These are phyloP conservation scores for Penicillium oxalicum DNA, from an alignment of 2,329 filamentous ascomycete genomes.

Conservation along the genomic window DNA sequence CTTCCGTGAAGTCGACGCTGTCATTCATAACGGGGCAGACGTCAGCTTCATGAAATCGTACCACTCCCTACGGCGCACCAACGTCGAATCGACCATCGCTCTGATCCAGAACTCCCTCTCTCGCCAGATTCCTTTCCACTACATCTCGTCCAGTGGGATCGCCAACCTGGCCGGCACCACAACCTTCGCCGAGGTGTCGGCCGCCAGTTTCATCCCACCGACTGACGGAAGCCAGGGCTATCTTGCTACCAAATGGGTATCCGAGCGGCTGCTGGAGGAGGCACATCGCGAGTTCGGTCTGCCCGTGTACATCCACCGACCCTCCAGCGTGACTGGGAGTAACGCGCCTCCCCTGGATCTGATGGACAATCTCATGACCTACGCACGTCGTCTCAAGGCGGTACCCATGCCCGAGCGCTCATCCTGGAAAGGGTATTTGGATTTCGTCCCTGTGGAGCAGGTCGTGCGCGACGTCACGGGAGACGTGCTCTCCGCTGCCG, in stretches of 20 bases:
- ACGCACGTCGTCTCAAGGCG: too few relatives aligned
- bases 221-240: constrained; percentile 33
- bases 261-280: constrained; percentile 35
- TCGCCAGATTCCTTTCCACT: constrained; percentile 26
- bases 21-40: constrained; percentile 51
- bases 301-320: constrained; percentile 20
- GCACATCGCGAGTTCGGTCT: constrained; percentile 1
- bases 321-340: too few relatives aligned
- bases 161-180: constrained; percentile 18
- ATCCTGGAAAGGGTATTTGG: too few relatives aligned
- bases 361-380: too few relatives aligned
- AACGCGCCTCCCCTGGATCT: too few relatives aligned
- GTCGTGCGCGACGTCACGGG: too few relatives aligned
- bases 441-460: too few relatives aligned
- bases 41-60: constrained; percentile 27
- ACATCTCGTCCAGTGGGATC: constrained; percentile 27
- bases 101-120: constrained; percentile 16
- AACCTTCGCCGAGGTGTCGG: constrained; percentile 10
- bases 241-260: constrained; percentile 35
- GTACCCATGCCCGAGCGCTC: too few relatives aligned
- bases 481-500: too few relatives aligned
- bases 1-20: constrained; percentile 33
- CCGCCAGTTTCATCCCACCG: constrained; percentile 9
- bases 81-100: constrained; percentile 22
- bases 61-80: constrained; percentile 17